Evolutionary conservation across 2,329 filamentous ascomycete genomes (phyloP), one percentile per base, ranked within the genome.

Genomic region (Trichophyton rubrum): DNA sequence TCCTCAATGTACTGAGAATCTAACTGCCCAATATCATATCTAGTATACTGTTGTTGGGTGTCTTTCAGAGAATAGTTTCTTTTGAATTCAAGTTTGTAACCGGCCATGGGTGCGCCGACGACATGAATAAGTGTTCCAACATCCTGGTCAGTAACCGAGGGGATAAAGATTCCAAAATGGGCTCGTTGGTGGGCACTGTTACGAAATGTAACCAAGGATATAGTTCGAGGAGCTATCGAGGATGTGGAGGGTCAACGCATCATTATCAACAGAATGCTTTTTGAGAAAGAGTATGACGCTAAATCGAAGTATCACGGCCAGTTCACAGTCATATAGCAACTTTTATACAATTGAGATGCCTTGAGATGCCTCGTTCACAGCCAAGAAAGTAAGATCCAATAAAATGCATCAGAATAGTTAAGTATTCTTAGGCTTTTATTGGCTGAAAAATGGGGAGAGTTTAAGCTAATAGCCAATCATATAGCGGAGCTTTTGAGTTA

Each of bases 131-230:
- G 33, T 6, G 67, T 72, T 49, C 69, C 69, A 22, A 53, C 53
- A 4, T 61, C 58, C 11, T 60, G 49, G 24, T 67, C 35, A 3
- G 47, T 17, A 7, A 62, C 62, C 17, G 64, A 66, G 8, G 69
- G 68, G 41, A 71, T 61, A 59, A 71, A 71, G 49, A 72, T 64
- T 3, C 67, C 66, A 60, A 71, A 71, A 59, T 72, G 69, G 1
- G 68, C 65, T 43, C 67, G 64, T 62, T 72, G 69, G 15, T 59
- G 57, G 17, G 63, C 45, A 5, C n/a, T 17, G 40, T 43, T 43
- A 17, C 40, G 40, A 8, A 43, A 43, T n/a, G 40, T 17, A 43
- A 43, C n/a, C 15, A 17, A 17, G 40, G 40, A n/a, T 43, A 43
- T 43, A 15, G 15, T 43, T 5, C 40, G 40, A n/a, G 40, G 5